Evolutionary conservation across 192 early-diverging fungal genomes (phyloP).

Genomic region (Dimargaris cristalligena): DNA sequence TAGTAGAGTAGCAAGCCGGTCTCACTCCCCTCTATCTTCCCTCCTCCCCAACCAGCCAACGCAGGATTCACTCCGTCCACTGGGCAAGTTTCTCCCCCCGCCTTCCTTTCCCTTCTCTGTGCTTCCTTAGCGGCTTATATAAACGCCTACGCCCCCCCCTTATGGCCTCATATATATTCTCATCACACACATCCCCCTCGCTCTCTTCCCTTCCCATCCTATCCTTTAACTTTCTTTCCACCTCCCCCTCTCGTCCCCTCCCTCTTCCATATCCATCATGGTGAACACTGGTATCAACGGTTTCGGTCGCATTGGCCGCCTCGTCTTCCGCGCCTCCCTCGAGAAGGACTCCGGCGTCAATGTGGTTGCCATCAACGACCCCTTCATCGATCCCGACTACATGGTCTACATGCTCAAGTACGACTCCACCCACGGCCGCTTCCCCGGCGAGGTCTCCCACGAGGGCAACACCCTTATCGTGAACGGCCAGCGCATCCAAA

Average conservation of each 20-base stretch:
- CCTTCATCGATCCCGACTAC: slow-evolving; percentile 90
- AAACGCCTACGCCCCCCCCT: too few relatives aligned
- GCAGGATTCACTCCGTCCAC: too few relatives aligned
- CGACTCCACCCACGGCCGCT: slow-evolving; percentile 96
- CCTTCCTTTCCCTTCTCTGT: too few relatives aligned
- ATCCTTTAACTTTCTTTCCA: slow-evolving; percentile 4
- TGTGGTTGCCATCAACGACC: slow-evolving; percentile 91
- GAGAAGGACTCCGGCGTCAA: slow-evolving; percentile 42
- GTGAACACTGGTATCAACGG: slow-evolving; percentile 46
- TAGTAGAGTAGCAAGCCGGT: too few relatives aligned
- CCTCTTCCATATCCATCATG: background rate
- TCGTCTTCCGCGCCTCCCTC: slow-evolving; percentile 81
- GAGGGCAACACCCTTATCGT: slow-evolving; percentile 80
- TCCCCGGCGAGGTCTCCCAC: slow-evolving; percentile 63
- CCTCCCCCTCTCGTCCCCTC: background rate
- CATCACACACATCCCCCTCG: background rate
- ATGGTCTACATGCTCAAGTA: slow-evolving; percentile 98
- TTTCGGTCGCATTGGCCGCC: slow-evolving; percentile 97
- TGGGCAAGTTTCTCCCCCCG: too few relatives aligned
- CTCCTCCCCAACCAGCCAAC: too few relatives aligned
- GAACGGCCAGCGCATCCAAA: slow-evolving; percentile 62
- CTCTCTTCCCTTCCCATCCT: background rate
- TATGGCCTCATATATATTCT: background rate
- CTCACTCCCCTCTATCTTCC: too few relatives aligned
- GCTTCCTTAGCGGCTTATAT: too few relatives aligned